Evolutionary conservation across 768 basidiomycete species (phyloP).

Genomic region (Russula virescens): DNA sequence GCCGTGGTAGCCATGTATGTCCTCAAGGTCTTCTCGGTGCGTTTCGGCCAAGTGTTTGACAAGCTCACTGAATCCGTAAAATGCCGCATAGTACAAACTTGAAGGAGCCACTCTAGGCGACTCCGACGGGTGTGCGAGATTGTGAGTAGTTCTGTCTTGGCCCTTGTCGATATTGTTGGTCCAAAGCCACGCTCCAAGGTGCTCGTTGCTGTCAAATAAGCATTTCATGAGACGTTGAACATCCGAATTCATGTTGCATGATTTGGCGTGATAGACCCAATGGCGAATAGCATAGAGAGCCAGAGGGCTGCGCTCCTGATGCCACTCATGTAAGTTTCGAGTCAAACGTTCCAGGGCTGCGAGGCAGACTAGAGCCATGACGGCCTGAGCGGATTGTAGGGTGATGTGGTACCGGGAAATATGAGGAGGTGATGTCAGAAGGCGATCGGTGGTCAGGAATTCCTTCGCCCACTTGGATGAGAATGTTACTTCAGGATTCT

Average conservation of each 20-base stretch:
- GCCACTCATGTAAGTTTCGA: no score
- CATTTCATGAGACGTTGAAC: neutral
- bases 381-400: neutral
- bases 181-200: neutral
- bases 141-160: neutral
- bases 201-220: neutral
- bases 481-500: neutral
- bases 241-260: neutral
- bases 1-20: neutral
- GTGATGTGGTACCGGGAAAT: neutral
- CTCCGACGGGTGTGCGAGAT: neutral
- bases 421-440: neutral
- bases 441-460: neutral
- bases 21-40: neutral
- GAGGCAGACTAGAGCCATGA: no score
- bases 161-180: neutral
- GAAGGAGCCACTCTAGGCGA: no score
- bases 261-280: neutral
- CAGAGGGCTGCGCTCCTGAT: no score
- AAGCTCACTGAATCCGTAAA: neutral
- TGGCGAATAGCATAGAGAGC: neutral
- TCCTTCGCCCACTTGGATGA: neutral
- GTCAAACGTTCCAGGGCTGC: no score
- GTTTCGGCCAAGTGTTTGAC: neutral
- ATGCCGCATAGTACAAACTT: neutral